Evolutionary conservation across 2,329 filamentous ascomycete species (phyloP).

Genomic region (Fusarium camptoceras): DNA sequence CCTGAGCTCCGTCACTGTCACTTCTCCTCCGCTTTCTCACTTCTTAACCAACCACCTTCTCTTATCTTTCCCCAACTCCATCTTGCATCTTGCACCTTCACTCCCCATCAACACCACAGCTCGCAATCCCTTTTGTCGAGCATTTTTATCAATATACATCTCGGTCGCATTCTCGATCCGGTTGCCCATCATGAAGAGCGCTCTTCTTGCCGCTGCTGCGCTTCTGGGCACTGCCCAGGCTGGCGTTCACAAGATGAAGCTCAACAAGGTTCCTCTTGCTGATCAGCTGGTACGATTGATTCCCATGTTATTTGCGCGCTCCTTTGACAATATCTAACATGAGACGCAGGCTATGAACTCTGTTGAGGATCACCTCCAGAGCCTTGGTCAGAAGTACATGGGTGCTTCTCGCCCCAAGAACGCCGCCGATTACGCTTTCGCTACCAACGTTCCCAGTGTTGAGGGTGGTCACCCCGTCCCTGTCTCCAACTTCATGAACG

Average conservation of each 20-base stretch:
- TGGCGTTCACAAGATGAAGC: constrained; percentile 94
- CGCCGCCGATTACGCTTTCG: constrained; percentile 83
- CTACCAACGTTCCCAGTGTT: constrained; percentile 73
- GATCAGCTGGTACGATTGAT: constrained; percentile 84
- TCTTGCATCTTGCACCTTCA: constrained; percentile 36
- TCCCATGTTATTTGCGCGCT: constrained; percentile 1
- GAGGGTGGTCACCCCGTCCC: constrained; percentile 83
- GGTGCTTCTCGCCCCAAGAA: constrained; percentile 72
- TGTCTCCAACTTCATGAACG: constrained; percentile 97
- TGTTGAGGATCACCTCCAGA: constrained; percentile 83
- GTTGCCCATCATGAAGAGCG: constrained; percentile 81
- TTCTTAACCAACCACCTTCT: constrained; percentile 39
- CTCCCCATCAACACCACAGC: constrained; percentile 33
- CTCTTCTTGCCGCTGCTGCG: constrained; percentile 81
- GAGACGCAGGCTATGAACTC: constrained; percentile 75
- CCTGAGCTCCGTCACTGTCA: constrained; percentile 42
- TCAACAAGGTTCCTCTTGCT: constrained; percentile 93
- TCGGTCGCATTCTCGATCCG: constrained; percentile 28
- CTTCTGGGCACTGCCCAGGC: constrained; percentile 86
- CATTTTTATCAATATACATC: not conserved
- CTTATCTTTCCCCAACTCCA: constrained; percentile 44
- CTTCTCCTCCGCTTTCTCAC: constrained; percentile 40
- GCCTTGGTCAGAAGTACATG: constrained; percentile 96
- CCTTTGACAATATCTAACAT: constrained; percentile 23
- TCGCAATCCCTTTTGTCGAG: constrained; percentile 20